Base-by-base conservation (phyloP, 2,329 filamentous ascomycete genomes). In the Sclerotinia subarctica region DNA sequence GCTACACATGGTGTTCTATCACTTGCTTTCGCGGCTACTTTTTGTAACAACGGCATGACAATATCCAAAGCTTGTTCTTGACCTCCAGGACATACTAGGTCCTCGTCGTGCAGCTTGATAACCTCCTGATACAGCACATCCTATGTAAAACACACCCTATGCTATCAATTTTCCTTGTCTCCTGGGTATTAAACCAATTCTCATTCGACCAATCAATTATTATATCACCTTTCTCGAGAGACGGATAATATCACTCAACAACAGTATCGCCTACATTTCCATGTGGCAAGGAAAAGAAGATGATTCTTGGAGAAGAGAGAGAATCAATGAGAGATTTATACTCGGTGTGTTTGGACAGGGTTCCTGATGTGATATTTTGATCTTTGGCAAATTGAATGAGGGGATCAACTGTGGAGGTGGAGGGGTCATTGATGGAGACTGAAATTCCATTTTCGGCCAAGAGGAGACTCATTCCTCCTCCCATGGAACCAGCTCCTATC, bases 1-100 rank as follows among this genome's bases (percentile, higher is more conserved):
- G 92, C 92, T 53, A 91, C 88, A 74, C 88, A 91, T 75, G 92
- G 89, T 0, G 89, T 89, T 1, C 85, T 83, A 1, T 89, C 88
- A 0, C 84, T 85, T 1, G 84, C 83, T 73, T 88, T 90, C 0
- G 88, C 88, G 0, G 88, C 84, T 57, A 90, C 83, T 52, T 81
- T 83, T 70, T 85, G 78, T 1, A 91, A 78, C 17, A 91, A 79
- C 0, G 89, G 88, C 71, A 91, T 79, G 0, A 89, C 81, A 21
- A 83, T 79, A 17, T 88, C 82, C 3, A 91, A 75, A 0, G 83
- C 85, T 70, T 84, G 81, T 8, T 82, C 78, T 71, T 88, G 84
- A 7, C 87, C 88, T 5, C 88, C 86, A 2, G 88, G 88, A 54
- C 86, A 91, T 84, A n/a, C 85, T 88, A 0, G 88, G 89, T 0